These are phyloP conservation scores for Fusarium sulawesiense DNA, from an alignment of 2,329 filamentous ascomycete genomes.

Conservation along the genomic window DNA sequence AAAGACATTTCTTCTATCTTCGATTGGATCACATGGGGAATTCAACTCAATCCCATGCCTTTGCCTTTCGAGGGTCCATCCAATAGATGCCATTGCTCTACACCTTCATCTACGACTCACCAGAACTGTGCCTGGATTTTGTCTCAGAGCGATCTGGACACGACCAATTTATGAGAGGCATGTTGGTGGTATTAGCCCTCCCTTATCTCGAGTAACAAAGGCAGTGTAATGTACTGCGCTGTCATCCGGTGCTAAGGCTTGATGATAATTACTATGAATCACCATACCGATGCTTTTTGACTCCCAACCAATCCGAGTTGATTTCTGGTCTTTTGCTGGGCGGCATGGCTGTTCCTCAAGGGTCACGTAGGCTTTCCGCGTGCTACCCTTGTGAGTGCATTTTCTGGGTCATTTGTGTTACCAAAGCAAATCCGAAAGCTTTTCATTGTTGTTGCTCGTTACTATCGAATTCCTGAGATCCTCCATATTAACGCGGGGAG, in stretches of 20 bases:
- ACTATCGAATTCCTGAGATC: conserved; percentile 30
- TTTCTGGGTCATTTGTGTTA: conserved; percentile 24
- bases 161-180: conserved; percentile 29
- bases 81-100: conserved; percentile 15
- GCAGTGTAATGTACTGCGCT: background rate
- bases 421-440: conserved; percentile 11
- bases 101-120: conserved; percentile 5
- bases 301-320: conserved; percentile 9
- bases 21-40: conserved; percentile 32
- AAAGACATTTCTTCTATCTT: conserved; percentile 20
- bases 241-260: background rate
- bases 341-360: conserved; percentile 26
- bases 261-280: conserved; percentile 36
- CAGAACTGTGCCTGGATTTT: conserved; percentile 21
- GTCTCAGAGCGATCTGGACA: conserved; percentile 7
- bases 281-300: conserved; percentile 29
- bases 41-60: conserved; percentile 21
- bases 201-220: conserved; percentile 30
- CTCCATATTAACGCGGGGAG: conserved; percentile 3
- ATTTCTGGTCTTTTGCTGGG: conserved; percentile 15
- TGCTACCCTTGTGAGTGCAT: conserved; percentile 29
- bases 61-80: conserved; percentile 24
- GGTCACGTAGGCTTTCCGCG: conserved; percentile 28
- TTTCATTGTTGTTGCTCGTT: conserved; percentile 10
- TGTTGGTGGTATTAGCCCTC: conserved; percentile 26